Base-by-base conservation (phyloP, 108 stramenopile genomes). In the Nitzschia sp. region DNA sequence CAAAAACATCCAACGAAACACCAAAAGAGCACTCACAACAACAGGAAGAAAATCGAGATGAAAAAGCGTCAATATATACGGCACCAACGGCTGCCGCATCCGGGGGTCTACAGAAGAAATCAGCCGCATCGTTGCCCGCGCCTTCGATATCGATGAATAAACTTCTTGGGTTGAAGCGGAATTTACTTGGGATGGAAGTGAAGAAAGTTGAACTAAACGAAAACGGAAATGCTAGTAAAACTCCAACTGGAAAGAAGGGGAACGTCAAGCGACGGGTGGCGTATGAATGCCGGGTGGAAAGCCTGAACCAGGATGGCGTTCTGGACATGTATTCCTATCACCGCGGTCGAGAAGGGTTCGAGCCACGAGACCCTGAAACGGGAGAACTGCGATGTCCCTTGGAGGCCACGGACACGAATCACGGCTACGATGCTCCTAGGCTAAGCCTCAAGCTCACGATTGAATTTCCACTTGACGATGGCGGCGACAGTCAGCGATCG, bases 301-400 rank as follows among this genome's bases (percentile, higher is more conserved):
- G 25, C 53, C 61, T 45, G 61, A 62, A 17, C 0, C 6, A 32
- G 3, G 61, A 63, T n/a, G 51, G 2, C 11, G 48, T 75, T 32
- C 54, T 94, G 4, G 89, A 94, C 64, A 82, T 85, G 70, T 84
- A 88, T 54, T 68, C 85, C 0, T 94, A 94, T 62, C 92, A 94
- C 55, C 72, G 77, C 28, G 92, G 92, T 19, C 63, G 87, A 13
- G 89, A 84, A 53, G 93, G 93, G 27, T 32, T 78, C 27, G 93
- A 94, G 69, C 74, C 85, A 26, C 78, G 93, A n/a, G 68, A 78
- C 55, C 34, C 64, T 4, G 48, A 51, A 26, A 81, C 77, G 5
- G 92, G 89, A 21, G 82, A 84, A 46, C 66, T 93, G 28, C 46
- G 88, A n/a, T 83, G 76, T 56, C 75, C 85, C 56, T 25, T 64